Evolutionary conservation across 306 rosid species (phyloP).

Genomic region (Oxytropis ochrocephala): DNA sequence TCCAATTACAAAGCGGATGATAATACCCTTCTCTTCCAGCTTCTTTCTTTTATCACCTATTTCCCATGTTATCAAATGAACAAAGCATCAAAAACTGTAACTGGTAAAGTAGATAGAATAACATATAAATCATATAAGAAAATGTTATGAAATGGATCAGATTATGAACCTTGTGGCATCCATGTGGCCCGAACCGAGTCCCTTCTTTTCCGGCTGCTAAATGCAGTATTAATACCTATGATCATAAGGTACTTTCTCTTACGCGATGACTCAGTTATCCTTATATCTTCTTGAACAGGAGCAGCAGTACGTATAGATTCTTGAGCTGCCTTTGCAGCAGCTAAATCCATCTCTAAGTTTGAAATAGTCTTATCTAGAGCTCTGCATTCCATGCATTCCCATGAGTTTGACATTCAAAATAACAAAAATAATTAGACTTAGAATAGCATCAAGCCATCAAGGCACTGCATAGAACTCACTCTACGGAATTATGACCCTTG

Average conservation of each 20-base stretch:
- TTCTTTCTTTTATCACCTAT: slow-evolving; percentile 87
- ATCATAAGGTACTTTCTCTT: slow-evolving; percentile 85
- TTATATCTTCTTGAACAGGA: slow-evolving; percentile 52
- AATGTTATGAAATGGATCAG: neutral
- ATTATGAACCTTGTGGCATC: slow-evolving; percentile 85
- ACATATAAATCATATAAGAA: neutral
- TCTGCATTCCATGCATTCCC: slow-evolving; percentile 30
- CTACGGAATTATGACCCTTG: slow-evolving; percentile 68
- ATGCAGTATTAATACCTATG: slow-evolving; percentile 90
- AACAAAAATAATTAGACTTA: neutral
- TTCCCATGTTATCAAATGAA: slow-evolving; percentile 31
- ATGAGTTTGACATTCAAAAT: neutral
- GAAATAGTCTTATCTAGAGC: slow-evolving; percentile 85
- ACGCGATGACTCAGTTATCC: slow-evolving; percentile 38
- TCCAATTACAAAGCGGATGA: slow-evolving; percentile 88
- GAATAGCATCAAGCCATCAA: slow-evolving; percentile 8
- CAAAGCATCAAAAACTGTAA: slow-evolving; percentile 29
- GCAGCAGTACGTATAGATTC: slow-evolving; percentile 67
- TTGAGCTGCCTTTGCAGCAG: slow-evolving; percentile 83
- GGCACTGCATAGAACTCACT: slow-evolving; percentile 42
- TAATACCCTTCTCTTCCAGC: slow-evolving; percentile 96
- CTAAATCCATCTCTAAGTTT: slow-evolving; percentile 90
- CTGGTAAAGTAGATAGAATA: neutral
- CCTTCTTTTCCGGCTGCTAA: slow-evolving; percentile 96
- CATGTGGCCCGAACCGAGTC: slow-evolving; percentile 95